Evolutionary conservation across 805 yeast genomes (phyloP), one percentile per base, ranked within the genome.

Genomic region (Debaryomyces maramus): DNA sequence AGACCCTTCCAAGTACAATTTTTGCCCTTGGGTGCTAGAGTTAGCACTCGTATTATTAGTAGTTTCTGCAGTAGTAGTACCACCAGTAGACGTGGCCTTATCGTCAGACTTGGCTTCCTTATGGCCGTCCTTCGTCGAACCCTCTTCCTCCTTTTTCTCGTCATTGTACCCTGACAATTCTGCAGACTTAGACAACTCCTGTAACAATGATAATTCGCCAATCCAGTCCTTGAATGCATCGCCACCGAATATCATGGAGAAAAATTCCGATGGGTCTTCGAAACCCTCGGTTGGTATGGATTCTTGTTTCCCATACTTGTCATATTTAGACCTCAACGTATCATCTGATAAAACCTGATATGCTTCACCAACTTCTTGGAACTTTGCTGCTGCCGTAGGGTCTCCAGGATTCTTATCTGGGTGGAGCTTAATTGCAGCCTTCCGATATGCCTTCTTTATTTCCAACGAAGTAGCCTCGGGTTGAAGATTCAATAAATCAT

Each of bases 181-280:
- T 2, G 75, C 75, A 6, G 70, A 56, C 43, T 69, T 69, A 27
- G 66, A 47, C 47, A 70, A 53, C 41, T 69, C 74, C 48, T 62
- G 69, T 28, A 70, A 45, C 39, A 70, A 60, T 2, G 91, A 86
- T 24, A 60, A 52, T 59, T 93, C 96, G 3, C 99, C 99, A 51
- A 91, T 88, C 74, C 89, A 86, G 43, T 79, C 85, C 41, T 77
- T 68, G 56, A 86, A 86, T 0, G 84, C 81, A 44, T 83, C 89
- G 38, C 95, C 95, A 41, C 95, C 95, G 61, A 86, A 93, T 21
- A 93, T 86, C 58, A 75, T 73, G 17, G 85, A 77, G 64, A 93
- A 88, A 55, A 88, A 85, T 58, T 90, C 96, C 36, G 78, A 70
- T 0, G 97, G 95, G 58, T 85, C 91, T 50, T 81, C 88, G 52